A percentile compares a stretch with the other conserved stretches of the same genome.
Evolutionary conservation across 2,329 filamentous ascomycete species (phyloP).

Genomic region (Fusarium sp.): DNA sequence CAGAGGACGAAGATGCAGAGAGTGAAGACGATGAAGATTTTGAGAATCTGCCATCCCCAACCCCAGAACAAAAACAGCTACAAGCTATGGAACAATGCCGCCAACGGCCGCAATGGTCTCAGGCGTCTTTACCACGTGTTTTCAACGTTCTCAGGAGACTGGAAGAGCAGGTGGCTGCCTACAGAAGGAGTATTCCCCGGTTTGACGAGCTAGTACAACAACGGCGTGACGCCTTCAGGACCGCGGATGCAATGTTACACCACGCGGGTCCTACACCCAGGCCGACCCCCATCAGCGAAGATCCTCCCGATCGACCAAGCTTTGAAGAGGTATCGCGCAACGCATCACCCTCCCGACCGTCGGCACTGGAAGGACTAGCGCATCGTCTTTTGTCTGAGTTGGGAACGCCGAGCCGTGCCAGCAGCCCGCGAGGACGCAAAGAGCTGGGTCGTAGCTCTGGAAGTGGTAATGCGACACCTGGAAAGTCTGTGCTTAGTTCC

Average conservation of each 20-base stretch:
- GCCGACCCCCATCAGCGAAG: conserved; percentile 43
- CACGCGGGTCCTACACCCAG: conserved; percentile 45
- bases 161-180: conserved; percentile 67
- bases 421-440: conserved; percentile 60
- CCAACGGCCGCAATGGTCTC: conserved; percentile 61
- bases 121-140: conserved; percentile 60
- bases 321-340: conserved; percentile 55
- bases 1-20: conserved; percentile 21
- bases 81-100: conserved; percentile 60
- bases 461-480: conserved; percentile 45
- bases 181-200: conserved; percentile 70
- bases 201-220: conserved; percentile 77
- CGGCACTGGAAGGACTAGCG: conserved; percentile 66
- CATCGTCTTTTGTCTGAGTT: conserved; percentile 69
- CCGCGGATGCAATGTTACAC: conserved; percentile 59
- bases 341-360: conserved; percentile 61
- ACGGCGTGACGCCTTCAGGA: conserved; percentile 70
- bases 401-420: conserved; percentile 60
- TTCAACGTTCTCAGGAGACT: conserved; percentile 67
- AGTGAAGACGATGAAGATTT: conserved; percentile 34
- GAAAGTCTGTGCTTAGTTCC: conserved; percentile 47
- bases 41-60: conserved; percentile 18
- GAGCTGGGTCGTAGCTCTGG: conserved; percentile 49
- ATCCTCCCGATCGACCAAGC: conserved; percentile 53
- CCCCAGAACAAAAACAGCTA: conserved; percentile 48